Evolutionary conservation across 176 grass and related monocot species (phyloP).

Genomic region (Oryza glumipatula): DNA sequence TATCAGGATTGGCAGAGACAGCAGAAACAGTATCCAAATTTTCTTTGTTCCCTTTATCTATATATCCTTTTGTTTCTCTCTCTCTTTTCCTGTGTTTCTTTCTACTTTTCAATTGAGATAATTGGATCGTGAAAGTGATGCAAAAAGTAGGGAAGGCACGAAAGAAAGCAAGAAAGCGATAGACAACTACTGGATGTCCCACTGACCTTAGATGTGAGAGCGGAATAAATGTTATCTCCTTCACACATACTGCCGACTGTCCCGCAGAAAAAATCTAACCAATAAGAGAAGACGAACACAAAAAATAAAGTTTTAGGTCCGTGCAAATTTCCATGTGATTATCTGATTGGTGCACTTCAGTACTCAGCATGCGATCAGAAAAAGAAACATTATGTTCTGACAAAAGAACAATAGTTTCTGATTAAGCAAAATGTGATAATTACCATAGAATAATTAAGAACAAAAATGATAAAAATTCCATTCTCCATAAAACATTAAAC

Average conservation of each 20-base stretch:
- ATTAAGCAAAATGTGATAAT: neutral
- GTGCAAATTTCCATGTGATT: conserved; percentile 31
- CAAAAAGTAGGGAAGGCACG: conserved; percentile 56
- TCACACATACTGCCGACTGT: conserved; percentile 49
- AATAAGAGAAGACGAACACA: conserved; percentile 38
- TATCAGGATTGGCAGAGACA: conserved; percentile 31
- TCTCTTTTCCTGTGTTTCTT: conserved; percentile 48
- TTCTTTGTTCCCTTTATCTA: conserved; percentile 22
- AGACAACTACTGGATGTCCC: conserved; percentile 54
- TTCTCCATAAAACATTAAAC: neutral
- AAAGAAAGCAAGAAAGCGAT: conserved; percentile 50
- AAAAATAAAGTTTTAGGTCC: conserved; percentile 25
- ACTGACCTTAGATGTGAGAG: conserved; percentile 50
- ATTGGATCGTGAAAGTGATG: conserved; percentile 58
- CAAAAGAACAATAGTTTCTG: conserved; percentile 28
- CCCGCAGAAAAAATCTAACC: conserved; percentile 38
- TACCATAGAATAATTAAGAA: neutral
- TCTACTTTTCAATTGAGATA: conserved; percentile 53
- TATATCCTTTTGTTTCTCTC: conserved; percentile 9
- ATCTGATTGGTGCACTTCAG: conserved; percentile 2
- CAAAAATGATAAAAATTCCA: neutral
- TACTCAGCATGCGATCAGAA: neutral
- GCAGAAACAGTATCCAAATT: conserved; percentile 9
- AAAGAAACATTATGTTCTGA: conserved; percentile 26
- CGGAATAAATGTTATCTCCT: conserved; percentile 49